These are phyloP conservation scores for Chrysanthemum lavandulifolium DNA, from an alignment of 129 eudicot genomes.

Conservation along the genomic window DNA sequence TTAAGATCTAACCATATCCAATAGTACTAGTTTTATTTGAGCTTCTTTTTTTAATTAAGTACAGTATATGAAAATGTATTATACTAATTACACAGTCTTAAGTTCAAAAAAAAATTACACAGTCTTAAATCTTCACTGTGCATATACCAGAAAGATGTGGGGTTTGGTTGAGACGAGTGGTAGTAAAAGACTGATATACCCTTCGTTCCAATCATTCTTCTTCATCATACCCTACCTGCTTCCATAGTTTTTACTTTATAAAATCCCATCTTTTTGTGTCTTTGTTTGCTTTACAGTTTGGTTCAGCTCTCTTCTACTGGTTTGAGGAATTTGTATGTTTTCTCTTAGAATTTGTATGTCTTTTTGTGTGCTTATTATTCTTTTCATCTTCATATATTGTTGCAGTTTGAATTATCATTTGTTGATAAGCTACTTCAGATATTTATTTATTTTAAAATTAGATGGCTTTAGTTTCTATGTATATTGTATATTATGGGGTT, in stretches of 20 bases:
- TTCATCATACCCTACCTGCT: conserved; percentile 9
- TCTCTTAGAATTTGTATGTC: neutral
- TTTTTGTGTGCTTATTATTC: conserved; percentile 8
- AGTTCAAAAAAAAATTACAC: no score
- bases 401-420: neutral
- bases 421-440: neutral
- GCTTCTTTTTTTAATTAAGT: neutral
- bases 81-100: neutral
- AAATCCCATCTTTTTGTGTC: conserved; percentile 1
- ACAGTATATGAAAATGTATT: neutral
- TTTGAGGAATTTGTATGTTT: no score
- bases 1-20: conserved; percentile 5
- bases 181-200: conserved; percentile 10
- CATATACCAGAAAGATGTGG: neutral
- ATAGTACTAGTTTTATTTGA: conserved; percentile 3
- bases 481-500: neutral
- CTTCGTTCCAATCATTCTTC: neutral
- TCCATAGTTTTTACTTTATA: conserved; percentile 13
- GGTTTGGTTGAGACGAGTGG: neutral
- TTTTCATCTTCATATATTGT: neutral
- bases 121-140: neutral
- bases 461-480: conserved; percentile 1
- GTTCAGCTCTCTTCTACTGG: conserved; percentile 19
- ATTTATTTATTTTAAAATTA: neutral
- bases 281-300: neutral